phyloP scores from a whole-genome alignment of 2,329 filamentous ascomycete species.

The Basipetospora sp. region DNA sequence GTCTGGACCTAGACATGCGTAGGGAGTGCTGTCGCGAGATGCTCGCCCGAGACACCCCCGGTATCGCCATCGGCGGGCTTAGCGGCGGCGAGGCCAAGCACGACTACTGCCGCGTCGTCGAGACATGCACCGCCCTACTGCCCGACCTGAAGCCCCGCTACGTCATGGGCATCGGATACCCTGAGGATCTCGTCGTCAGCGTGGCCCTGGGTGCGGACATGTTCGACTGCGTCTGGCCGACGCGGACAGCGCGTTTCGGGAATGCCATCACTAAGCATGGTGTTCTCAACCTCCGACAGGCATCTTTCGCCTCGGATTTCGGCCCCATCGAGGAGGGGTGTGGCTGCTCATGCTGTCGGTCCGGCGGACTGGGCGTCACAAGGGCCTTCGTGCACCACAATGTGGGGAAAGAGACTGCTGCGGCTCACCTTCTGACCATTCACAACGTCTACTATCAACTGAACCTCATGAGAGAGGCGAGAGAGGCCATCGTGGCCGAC shows the following conservation, averaged over 20 bases:
- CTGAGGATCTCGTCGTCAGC: conserved; percentile 86
- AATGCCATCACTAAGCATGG: conserved; percentile 76
- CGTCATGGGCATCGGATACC: conserved; percentile 97
- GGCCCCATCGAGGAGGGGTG: conserved; percentile 71
- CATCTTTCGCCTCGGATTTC: conserved; percentile 65
- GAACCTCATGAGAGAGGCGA: conserved; percentile 60
- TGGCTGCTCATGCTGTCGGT: conserved; percentile 61
- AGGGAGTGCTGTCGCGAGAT: conserved; percentile 72
- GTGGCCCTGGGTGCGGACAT: conserved; percentile 92
- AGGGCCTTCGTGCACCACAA: conserved; percentile 85
- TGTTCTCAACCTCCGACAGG: conserved; percentile 70
- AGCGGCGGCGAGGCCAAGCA: conserved; percentile 90
- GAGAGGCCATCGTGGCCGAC: conserved; percentile 69
- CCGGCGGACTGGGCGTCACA: conserved; percentile 64
- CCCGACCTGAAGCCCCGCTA: conserved; percentile 92
- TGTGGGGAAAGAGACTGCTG: conserved; percentile 84
- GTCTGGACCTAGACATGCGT: conserved; percentile 75
- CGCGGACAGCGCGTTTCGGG: conserved; percentile 85
- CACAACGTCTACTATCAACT: conserved; percentile 94
- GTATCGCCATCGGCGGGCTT: conserved; percentile 88
- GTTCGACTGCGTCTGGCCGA: conserved; percentile 99
- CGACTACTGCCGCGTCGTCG: conserved; percentile 81
- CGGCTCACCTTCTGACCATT: conserved; percentile 71
- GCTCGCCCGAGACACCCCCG: conserved; percentile 80
- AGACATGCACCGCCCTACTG: conserved; percentile 68